Evolutionary conservation across 75 land plant species (phyloP).

Genomic region (Picea sitchensis): DNA sequence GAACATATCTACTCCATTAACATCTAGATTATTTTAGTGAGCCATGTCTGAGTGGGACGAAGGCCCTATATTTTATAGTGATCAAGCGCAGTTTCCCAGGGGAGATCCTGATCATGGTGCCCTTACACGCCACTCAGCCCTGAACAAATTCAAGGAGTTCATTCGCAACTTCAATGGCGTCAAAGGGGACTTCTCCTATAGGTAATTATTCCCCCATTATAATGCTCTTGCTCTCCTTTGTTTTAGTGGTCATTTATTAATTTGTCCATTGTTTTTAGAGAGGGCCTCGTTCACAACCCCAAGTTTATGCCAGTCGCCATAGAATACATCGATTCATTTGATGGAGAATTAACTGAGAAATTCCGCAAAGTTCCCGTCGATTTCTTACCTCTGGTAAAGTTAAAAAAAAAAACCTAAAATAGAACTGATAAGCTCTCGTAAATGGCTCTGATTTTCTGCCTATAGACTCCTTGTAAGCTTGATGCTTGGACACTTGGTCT

Average conservation of each 20-base stretch:
- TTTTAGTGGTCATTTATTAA: not conserved
- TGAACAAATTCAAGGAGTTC: constrained; percentile 93
- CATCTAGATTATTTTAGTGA: no score
- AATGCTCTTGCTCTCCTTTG: not conserved
- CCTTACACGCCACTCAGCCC: constrained; percentile 61
- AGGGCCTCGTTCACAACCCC: constrained; percentile 75
- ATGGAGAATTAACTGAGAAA: constrained; percentile 59
- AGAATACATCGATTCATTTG: constrained; percentile 82
- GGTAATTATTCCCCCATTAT: constrained; percentile 13
- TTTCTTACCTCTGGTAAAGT: constrained; percentile 74
- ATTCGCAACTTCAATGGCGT: constrained; percentile 64
- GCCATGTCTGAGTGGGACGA: constrained; percentile 98
- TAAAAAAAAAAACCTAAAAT: not conserved
- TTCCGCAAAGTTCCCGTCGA: constrained; percentile 75
- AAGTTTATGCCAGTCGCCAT: constrained; percentile 54
- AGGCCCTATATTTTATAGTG: constrained; percentile 95
- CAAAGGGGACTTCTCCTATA: constrained; percentile 77
- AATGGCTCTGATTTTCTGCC: not conserved
- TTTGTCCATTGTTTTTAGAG: constrained; percentile 32
- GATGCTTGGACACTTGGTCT: no score
- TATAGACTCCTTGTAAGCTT: no score
- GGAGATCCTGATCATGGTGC: constrained; percentile 37
- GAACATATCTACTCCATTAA: no score
- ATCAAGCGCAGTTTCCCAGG: constrained; percentile 79
- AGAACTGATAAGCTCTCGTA: no score